Evolutionary conservation across 1,139 yeast species (phyloP), one percentile per base, ranked within the genome.

Genomic region (Zygosaccharomyces sapae): DNA sequence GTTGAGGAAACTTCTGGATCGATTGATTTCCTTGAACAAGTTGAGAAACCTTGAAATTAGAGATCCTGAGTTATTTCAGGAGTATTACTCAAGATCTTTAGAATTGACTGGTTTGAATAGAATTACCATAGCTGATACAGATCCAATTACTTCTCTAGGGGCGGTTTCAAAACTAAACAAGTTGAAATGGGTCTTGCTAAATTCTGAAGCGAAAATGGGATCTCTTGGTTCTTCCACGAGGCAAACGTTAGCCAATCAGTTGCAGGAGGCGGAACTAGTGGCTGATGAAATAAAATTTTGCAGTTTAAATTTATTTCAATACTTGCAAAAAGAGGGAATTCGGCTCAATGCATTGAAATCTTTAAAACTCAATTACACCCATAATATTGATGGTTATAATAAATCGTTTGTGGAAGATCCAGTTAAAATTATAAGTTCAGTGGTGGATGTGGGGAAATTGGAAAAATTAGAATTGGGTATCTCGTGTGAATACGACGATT

Each of bases 401-500:
- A 53, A 63, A 3, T 56, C 60, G 3, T 54, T 68, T 18, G 55
- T 69, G 25, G 58, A 65, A 6, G 45, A 69, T 6, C 60, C 65
- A 1, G 41, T 54, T 8, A 49, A 54, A 4, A 60, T 66, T 41
- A 44, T 70, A 5, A 55, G 62, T 3, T 49, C 61, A 3, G 51
- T 60, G 6, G 50, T 75, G 31, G 61, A 74, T 51, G 43, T 68
- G 13, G 30, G 52, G 6, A 30, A 53, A 1, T 39, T 76, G 5
- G 51, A 59, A 38, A 62, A 56, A 3, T 51, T 77, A 22, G 79
- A 76, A 50, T 47, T 76, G 33, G 66, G 63, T 9, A 53, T 74
- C 16, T 76, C 77, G 0, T 76, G 81, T 55, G 76, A 75, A 50
- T 67, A 70, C 30, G 51, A 60, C 19, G 64, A 60, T 0, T 79